These are phyloP conservation scores for Hypoxylon perforatum DNA, from an alignment of 495 filamentous ascomycete genomes.

Conservation along the genomic window DNA sequence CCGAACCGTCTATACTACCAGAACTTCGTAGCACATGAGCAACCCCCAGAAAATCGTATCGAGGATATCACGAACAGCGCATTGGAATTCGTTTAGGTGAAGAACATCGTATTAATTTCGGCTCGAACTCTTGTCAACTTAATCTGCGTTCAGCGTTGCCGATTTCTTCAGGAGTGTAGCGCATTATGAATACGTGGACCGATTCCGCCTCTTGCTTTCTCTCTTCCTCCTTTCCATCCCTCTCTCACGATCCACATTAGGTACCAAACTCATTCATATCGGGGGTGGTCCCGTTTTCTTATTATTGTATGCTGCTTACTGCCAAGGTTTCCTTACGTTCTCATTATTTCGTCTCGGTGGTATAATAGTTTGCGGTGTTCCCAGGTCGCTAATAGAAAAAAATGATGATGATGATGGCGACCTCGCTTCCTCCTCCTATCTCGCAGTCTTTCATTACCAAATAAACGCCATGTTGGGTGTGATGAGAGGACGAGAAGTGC, in stretches of 20 bases:
- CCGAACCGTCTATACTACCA: not conserved
- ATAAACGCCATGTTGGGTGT: slow-evolving; percentile 37
- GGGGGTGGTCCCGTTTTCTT: slow-evolving; percentile 7
- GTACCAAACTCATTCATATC: slow-evolving; percentile 33
- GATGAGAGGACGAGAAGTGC: slow-evolving; percentile 30
- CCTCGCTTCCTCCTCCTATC: slow-evolving; percentile 31
- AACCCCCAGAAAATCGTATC: not conserved
- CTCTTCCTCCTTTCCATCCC: slow-evolving; percentile 9
- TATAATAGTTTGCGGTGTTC: slow-evolving; percentile 24
- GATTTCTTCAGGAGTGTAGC: slow-evolving; percentile 22
- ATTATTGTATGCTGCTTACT: slow-evolving; percentile 24
- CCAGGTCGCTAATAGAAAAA: slow-evolving; percentile 20
- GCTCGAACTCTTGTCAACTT: slow-evolving; percentile 39
- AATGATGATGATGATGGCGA: too few species aligned
- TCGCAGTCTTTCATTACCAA: slow-evolving; percentile 41
- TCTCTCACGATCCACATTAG: slow-evolving; percentile 20
- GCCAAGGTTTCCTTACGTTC: slow-evolving; percentile 11
- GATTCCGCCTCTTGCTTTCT: slow-evolving; percentile 12
- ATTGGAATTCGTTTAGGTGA: slow-evolving; percentile 9
- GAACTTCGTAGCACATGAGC: not conserved
- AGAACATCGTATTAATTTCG: slow-evolving; percentile 36
- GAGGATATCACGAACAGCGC: slow-evolving; percentile 5
- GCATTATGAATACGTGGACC: slow-evolving; percentile 10
- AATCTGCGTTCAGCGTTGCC: slow-evolving; percentile 34
- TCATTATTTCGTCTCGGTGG: slow-evolving; percentile 46